Evolutionary conservation across 148 eudicot species (phyloP).

Genomic region (Suaeda aralocaspica): DNA sequence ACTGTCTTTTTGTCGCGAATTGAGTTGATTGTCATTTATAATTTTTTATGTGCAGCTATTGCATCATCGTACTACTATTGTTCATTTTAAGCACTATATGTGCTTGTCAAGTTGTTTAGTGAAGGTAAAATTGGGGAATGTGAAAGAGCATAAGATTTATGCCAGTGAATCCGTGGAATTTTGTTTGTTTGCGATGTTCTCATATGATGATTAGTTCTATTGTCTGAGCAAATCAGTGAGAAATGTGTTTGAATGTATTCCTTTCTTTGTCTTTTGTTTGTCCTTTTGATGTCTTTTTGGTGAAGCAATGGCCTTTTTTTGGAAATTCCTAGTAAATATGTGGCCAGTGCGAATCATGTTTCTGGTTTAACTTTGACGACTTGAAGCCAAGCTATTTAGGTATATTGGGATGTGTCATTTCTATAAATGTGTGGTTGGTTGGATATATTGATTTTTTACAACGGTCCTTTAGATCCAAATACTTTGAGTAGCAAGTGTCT

Average conservation of each 20-base stretch:
- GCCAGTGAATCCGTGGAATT: not conserved
- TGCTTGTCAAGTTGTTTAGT: not conserved
- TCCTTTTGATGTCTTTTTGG: not conserved
- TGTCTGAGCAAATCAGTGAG: not conserved
- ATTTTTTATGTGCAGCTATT: not conserved
- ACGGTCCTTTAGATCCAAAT: too few species aligned
- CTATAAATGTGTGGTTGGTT: not conserved
- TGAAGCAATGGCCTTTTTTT: not conserved
- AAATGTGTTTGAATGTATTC: not conserved
- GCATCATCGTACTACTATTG: not conserved
- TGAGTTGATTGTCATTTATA: not conserved
- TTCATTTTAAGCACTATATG: not conserved
- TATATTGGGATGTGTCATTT: not conserved
- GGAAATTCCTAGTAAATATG: not conserved
- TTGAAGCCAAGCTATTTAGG: not conserved
- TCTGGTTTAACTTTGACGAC: not conserved
- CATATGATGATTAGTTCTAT: not conserved
- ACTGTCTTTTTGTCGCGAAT: not conserved
- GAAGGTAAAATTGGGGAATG: not conserved
- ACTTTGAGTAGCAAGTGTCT: too few species aligned
- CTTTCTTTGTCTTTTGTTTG: not conserved
- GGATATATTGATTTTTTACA: not conserved
- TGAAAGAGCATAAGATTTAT: not conserved
- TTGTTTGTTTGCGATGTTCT: not conserved
- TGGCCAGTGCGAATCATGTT: not conserved